Evolutionary conservation across 768 basidiomycete species (phyloP).

Genomic region (Fomitopsis serialis): DNA sequence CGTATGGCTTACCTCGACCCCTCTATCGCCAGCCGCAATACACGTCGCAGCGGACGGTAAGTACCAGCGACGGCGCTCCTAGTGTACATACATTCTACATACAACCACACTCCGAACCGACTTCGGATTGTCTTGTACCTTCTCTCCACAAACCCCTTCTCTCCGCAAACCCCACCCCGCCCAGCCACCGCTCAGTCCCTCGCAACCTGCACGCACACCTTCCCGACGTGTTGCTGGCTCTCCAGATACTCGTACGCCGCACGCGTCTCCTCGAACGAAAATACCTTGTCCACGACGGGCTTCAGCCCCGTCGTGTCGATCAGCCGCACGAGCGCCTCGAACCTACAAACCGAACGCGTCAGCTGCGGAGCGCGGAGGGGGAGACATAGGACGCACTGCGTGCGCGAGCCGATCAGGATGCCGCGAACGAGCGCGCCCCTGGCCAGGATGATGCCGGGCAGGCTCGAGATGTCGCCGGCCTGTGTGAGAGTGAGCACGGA

Average conservation of each 20-base stretch:
- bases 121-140: too few relatives aligned
- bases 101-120: too few relatives aligned
- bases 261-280: constrained; percentile 47
- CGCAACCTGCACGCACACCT: constrained; percentile 50
- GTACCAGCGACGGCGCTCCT: too few relatives aligned
- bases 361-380: too few relatives aligned
- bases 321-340: constrained; percentile 47
- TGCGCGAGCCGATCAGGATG: constrained; percentile 51
- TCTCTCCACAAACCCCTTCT: too few relatives aligned
- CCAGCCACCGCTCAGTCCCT: too few relatives aligned
- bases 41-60: too few relatives aligned
- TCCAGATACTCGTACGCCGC: constrained; percentile 49
- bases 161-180: too few relatives aligned
- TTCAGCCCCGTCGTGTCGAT: constrained; percentile 39
- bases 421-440: constrained; percentile 38
- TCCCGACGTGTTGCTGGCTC: constrained; percentile 55
- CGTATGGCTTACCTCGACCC: too few relatives aligned
- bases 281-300: constrained; percentile 53
- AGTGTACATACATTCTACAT: too few relatives aligned
- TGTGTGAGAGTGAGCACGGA: constrained; percentile 12
- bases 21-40: too few relatives aligned
- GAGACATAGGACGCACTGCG: constrained; percentile 41
- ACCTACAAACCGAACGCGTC: constrained; percentile 25
- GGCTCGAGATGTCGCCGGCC: constrained; percentile 13
- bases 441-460: constrained; percentile 13